Evolutionary conservation across 768 basidiomycete species (phyloP).

Genomic region (Artomyces pyxidatus): DNA sequence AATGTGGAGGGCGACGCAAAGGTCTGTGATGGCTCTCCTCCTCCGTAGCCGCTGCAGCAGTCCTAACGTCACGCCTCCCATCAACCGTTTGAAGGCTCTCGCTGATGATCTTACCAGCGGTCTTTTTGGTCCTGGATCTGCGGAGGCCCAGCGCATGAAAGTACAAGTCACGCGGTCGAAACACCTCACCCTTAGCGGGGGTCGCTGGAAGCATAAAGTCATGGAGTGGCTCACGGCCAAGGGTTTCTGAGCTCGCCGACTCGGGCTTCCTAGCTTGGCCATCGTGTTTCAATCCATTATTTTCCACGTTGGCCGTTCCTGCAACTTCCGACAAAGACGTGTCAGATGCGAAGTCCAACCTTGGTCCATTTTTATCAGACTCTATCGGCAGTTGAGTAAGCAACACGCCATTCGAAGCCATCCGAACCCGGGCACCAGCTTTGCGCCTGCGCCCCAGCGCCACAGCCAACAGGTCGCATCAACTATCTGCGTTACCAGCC

Average conservation of each 20-base stretch:
- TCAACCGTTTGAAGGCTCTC: slow-evolving; percentile 37
- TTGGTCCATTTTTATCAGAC: too few species aligned
- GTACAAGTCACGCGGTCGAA: slow-evolving; percentile 39
- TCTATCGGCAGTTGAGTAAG: too few species aligned
- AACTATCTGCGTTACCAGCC: too few species aligned
- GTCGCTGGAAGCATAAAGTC: slow-evolving; percentile 54
- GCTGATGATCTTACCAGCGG: slow-evolving; percentile 45
- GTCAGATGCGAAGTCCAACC: too few species aligned
- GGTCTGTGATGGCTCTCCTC: slow-evolving; percentile 30
- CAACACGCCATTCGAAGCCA: too few species aligned
- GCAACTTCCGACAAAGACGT: too few species aligned
- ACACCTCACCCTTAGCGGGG: slow-evolving; percentile 54
- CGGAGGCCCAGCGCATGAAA: slow-evolving; percentile 41
- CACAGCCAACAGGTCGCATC: too few species aligned
- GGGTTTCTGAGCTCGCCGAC: slow-evolving; percentile 50
- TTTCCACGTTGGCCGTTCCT: too few species aligned
- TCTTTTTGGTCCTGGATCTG: slow-evolving; percentile 40
- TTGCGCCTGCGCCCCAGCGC: too few species aligned
- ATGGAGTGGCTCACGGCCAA: slow-evolving; percentile 52
- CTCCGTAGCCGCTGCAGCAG: not conserved
- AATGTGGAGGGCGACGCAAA: slow-evolving; percentile 59
- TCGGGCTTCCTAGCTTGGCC: too few species aligned
- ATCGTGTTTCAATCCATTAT: too few species aligned
- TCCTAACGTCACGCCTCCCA: slow-evolving; percentile 1
- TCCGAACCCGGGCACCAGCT: too few species aligned